phyloP scores from a whole-genome alignment of 306 rosid species.

The Mucuna pruriens region DNA sequence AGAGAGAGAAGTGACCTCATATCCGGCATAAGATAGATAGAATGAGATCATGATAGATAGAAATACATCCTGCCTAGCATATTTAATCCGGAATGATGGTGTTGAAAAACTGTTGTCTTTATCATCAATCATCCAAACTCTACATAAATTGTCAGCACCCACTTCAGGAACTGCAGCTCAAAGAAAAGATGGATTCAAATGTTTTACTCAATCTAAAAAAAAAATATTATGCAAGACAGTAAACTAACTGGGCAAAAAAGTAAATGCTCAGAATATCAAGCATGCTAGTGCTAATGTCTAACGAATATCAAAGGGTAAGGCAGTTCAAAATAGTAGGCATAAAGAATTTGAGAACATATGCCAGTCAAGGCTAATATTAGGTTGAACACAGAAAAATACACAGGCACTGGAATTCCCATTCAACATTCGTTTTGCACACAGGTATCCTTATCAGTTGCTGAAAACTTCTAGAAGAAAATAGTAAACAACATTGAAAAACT shows the following conservation, averaged over 20 bases:
- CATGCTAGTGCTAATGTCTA: neutral
- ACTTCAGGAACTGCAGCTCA: conserved; percentile 73
- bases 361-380: neutral
- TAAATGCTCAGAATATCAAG: conserved; percentile 16
- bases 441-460: neutral
- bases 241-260: neutral
- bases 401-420: neutral
- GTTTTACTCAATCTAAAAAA: conserved; percentile 12
- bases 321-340: conserved; percentile 9
- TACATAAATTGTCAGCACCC: conserved; percentile 63
- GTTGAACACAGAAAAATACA: neutral
- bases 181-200: conserved; percentile 34
- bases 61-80: conserved; percentile 85
- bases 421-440: neutral
- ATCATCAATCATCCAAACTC: conserved; percentile 86
- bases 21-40: conserved; percentile 62
- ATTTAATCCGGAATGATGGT: conserved; percentile 75
- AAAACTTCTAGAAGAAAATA: neutral
- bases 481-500: neutral
- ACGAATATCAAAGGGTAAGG: neutral
- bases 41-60: conserved; percentile 84
- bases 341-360: neutral
- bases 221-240: neutral
- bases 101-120: conserved; percentile 87
- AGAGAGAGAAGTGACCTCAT: conserved; percentile 52